Evolutionary conservation across 129 eudicot genomes (phyloP).

Genomic region (Chrysanthemum makinoi): DNA sequence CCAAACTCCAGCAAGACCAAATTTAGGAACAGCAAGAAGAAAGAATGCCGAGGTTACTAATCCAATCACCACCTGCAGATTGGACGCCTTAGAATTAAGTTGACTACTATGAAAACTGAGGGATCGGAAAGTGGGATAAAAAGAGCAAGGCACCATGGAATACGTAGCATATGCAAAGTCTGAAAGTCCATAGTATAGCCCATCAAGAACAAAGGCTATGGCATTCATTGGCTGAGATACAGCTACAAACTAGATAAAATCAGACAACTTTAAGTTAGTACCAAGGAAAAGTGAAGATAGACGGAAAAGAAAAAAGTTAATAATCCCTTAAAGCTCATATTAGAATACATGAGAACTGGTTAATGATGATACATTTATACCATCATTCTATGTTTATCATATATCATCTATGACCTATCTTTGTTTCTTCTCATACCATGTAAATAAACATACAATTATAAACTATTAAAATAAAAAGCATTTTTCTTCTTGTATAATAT

Average conservation of each 20-base stretch:
- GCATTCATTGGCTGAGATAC: constrained; percentile 95
- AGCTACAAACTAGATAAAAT: constrained; percentile 65
- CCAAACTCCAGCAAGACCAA: constrained; percentile 91
- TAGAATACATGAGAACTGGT: no score
- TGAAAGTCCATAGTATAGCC: constrained; percentile 92
- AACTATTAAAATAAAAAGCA: no score
- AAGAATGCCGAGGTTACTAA: constrained; percentile 55
- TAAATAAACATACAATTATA: no score
- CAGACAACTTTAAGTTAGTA: neutral
- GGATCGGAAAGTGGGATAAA: neutral
- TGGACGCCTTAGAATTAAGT: neutral
- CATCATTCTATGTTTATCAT: no score
- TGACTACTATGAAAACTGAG: neutral
- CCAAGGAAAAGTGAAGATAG: neutral
- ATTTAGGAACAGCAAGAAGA: constrained; percentile 58
- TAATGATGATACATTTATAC: no score
- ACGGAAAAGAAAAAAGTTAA: neutral
- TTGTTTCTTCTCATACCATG: no score
- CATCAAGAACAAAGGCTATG: constrained; percentile 92
- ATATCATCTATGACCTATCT: no score
- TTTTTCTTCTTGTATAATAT: neutral
- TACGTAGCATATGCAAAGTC: constrained; percentile 85
- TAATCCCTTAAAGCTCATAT: no score
- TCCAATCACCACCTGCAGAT: constrained; percentile 62
- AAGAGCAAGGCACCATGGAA: constrained; percentile 61